Evolutionary conservation across 169 alveolate genomes (phyloP).

Genomic region (Amoebophrya sp.): DNA sequence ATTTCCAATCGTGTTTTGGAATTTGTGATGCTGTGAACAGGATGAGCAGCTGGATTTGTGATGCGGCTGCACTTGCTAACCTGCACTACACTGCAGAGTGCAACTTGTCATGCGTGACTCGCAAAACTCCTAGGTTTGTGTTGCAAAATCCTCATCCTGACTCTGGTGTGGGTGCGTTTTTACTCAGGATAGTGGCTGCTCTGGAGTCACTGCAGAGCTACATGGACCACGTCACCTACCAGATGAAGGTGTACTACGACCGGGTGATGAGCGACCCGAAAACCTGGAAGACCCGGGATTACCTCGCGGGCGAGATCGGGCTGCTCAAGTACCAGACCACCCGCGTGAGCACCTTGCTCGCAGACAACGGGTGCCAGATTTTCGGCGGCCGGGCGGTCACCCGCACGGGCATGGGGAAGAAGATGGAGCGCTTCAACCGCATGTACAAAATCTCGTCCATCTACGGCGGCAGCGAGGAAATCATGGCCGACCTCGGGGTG

Average conservation of each 20-base stretch:
- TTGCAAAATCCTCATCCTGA: too few relatives aligned
- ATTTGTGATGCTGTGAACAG: too few relatives aligned
- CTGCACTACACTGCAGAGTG: too few relatives aligned
- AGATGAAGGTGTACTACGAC: conserved; percentile 23
- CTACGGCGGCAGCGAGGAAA: conserved; percentile 46
- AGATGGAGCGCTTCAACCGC: conserved; percentile 39
- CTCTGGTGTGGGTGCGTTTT: too few relatives aligned
- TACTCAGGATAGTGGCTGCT: conserved; percentile 24
- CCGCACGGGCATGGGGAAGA: conserved; percentile 44
- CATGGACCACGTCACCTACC: conserved; percentile 36
- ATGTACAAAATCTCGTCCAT: conserved; percentile 30
- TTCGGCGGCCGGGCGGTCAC: conserved; percentile 49
- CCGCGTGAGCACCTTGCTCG: conserved; percentile 27
- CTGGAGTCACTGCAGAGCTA: neutral
- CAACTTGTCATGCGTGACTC: too few relatives aligned
- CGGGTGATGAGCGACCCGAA: neutral
- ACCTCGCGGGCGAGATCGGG: conserved; percentile 35
- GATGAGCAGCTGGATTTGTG: too few relatives aligned
- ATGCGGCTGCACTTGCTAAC: too few relatives aligned
- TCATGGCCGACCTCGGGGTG: conserved; percentile 43
- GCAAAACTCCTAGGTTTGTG: too few relatives aligned
- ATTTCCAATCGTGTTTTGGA: too few relatives aligned
- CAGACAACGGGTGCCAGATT: conserved; percentile 36
- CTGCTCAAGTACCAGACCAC: conserved; percentile 41
- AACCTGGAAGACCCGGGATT: neutral